Evolutionary conservation across 257 asterid species (phyloP), one percentile per base, ranked within the genome.

Genomic region (Solanum bulbocastanum): DNA sequence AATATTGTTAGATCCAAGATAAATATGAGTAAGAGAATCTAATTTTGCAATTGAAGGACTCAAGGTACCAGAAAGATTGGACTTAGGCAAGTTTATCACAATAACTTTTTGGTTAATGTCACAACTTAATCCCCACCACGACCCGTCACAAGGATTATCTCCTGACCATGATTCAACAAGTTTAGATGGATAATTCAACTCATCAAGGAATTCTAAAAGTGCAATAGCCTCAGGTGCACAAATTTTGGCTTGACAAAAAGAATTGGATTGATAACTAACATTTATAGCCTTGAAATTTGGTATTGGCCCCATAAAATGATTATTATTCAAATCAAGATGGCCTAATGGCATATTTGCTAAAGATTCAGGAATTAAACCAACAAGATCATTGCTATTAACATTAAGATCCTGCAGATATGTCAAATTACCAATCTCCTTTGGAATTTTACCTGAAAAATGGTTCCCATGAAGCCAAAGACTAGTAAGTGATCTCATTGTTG

Each of bases 391-490:
- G 6, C 92, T 91, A 86, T 95, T 95, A 66, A 96, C 93, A 89
- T 96, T 89, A 27, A 96, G 93, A 90, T 93, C 94, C 58, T 89
- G 93, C 75, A 96, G 89, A 65, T 92, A 92, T 82, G 86, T 91
- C 84, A 96, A 90, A 88, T 92, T 91, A 22, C 95, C 96, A 58
- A 96, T 94, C 12, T 88, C 89, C 39, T 83, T 72, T 0, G 98
- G 98, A 86, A 96, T 93, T 91, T 92, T 94, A 90, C 99, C 98
- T 44, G 98, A 94, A 85, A 95, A 96, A 42, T 84, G 94, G 87
- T 96, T 96, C 89, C 99, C 98, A 44, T 96, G 99, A 7, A 96
- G 94, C 99, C 99, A 96, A 49, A 96, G 91, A 87, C 94, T 94
- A 27, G 95, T 91, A 86, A 95, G 94, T 10, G 98, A 94, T 20